Evolutionary conservation across 805 yeast genomes (phyloP), one percentile per base, ranked within the genome.

Genomic region (Wickerhamiella parazyma): DNA sequence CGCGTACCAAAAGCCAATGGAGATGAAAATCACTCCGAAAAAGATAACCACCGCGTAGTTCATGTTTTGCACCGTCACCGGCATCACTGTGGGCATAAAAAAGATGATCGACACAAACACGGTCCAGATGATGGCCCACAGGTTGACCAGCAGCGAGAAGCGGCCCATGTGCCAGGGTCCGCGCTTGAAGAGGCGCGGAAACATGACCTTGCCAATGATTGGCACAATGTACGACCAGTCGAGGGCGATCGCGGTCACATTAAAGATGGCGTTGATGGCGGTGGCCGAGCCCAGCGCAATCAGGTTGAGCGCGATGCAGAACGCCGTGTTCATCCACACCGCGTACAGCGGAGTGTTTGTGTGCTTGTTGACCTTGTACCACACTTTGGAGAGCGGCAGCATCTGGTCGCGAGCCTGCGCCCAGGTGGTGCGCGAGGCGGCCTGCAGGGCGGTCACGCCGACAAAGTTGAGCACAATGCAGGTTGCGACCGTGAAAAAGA

Each of bases 341-440:
- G 83, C 81, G 55, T 73, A 66, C 41, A 79, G 66, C 5, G 86
- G 86, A 4, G 83, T 78, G 48, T 66, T 62, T 28, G 82, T 75
- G 36, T 45, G 36, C 36, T 63, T 59, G 59, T 72, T 69, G 41
- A 79, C 80, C 19, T 54, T 53, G 49, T 36, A 73, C 76, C 33
- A 72, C 61, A 46, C 36, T 14, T 65, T 60, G 11, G 77, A 67
- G 44, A 76, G 63, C 8, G 87, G 87, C 49, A 79, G 66, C 40
- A 85, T 85, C 50, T 77, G 75, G 58, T 80, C 89, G 62, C 89
- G 71, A 29, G 83, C 76, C 58, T 78, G 78, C 3, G 85, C 84
- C 78, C 82, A 80, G 46, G 77, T 67, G 54, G 78, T 84, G 58
- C 86, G 69, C 3, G 83, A 76, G 14, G 72, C 67, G 6, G 85